Evolutionary conservation across 495 filamentous ascomycete species (phyloP), one percentile per base, ranked within the genome.

Genomic region (Hypoxylon subgilvum): DNA sequence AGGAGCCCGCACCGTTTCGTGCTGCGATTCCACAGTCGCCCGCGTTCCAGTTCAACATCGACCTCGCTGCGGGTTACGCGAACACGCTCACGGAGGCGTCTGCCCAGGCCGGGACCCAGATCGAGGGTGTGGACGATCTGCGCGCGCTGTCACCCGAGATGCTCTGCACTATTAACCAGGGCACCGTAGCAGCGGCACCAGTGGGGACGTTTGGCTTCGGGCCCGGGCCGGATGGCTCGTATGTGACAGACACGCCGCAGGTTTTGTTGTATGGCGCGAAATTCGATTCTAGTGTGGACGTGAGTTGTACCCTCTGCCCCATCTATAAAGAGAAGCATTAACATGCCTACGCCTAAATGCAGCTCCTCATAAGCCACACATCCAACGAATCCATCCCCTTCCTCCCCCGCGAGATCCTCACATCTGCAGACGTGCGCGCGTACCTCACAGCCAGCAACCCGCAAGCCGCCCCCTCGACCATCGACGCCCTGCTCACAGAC

Each of bases 161-260:
- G 16, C 63, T 88, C 14, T 74, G 77, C 19, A 49, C 57, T 7
- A 82, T 80, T 46, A 89, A 87, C 65, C 67, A 72, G 4, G 68
- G 71, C 10, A 74, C 83, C 34, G 70, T 86, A 2, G 72, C 58
- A 13, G 50, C 65, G 19, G 71, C 79, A 0, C 4, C 65, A 0
- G 82, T 78, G 52, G 83, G 83, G 6, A 46, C 39, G 0, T 86
- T 81, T 69, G 75, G 74, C 0, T 88, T 83, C 57, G 79, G 81
- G 0, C 84, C 84, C 2, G 73, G 75, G 0, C 80, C 86, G 4
- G 87, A 89, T 65, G 84, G 83, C 7, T 57, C 67, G 9, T 85
- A 86, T 53, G 81, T 82, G 1, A 83, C 84, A 1, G 73, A 69
- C 2, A 57, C 82, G 12, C 83, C 85, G 3, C 77, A 80, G 3